phyloP scores from a whole-genome alignment of 108 stramenopile species.

The Parietichytrium sp. region DNA sequence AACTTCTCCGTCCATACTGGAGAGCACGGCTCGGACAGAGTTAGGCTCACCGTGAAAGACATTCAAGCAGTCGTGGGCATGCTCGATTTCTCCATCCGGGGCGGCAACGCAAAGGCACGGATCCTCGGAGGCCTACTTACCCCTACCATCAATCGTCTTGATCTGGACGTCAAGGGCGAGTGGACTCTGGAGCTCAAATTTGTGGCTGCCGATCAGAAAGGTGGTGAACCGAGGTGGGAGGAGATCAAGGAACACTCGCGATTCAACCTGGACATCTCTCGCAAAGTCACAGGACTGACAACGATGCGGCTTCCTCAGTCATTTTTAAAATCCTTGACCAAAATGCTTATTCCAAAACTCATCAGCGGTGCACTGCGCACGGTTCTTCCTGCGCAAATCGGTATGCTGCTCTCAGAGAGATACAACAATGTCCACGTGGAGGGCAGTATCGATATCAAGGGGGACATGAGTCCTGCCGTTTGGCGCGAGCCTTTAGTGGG shows the following conservation, averaged over 20 bases:
- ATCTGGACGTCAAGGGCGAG: neutral
- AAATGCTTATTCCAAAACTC: conserved; percentile 3
- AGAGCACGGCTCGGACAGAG: neutral
- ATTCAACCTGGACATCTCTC: neutral
- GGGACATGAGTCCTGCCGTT: conserved; percentile 4
- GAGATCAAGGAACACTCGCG: neutral
- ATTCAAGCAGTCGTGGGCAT: neutral
- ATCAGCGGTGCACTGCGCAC: neutral
- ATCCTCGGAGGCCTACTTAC: conserved; percentile 7
- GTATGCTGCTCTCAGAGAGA: neutral
- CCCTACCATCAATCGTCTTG: neutral
- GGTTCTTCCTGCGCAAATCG: neutral
- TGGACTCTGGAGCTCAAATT: conserved; percentile 35
- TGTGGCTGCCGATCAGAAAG: neutral
- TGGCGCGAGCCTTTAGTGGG: conserved; percentile 25
- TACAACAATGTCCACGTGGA: neutral
- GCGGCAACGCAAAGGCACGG: neutral
- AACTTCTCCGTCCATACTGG: neutral
- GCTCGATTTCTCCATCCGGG: conserved; percentile 5
- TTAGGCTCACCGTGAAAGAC: neutral
- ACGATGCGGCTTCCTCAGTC: neutral
- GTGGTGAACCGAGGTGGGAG: neutral
- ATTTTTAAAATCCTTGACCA: neutral
- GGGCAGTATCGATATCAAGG: neutral
- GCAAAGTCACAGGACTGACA: conserved; percentile 23